Evolutionary conservation across 176 grass and related monocot genomes (phyloP), one percentile per base, ranked within the genome.

Genomic region (Oryza coarctata): DNA sequence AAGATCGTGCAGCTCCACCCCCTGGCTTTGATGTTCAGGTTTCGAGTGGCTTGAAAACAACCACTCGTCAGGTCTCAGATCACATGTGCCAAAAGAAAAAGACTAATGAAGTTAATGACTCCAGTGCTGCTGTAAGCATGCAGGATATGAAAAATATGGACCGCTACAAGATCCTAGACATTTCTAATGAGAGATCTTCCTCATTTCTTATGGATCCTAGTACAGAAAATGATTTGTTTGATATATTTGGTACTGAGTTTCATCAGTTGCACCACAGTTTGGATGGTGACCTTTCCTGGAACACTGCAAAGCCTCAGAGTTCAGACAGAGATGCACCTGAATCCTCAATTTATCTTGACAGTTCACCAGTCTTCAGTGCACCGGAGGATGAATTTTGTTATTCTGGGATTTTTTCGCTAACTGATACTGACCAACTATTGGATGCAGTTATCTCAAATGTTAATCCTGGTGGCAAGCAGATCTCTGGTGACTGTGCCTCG

Each of bases 391-490:
- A 88, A 58, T 87, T 88, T 23, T 73, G 89, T 29, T 84, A 82
- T 86, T 92, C 87, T 65, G 93, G 78, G 43, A 76, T 88, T 36
- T 90, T 94, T 58, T 87, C 93, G 40, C 39, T 80, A 74, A 82
- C 89, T 81, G 82, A 84, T 41, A 83, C 73, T 8, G 93, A 94
- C 74, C 93, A 94, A 86, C 78, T 94, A 74, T 80, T 94, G 85
- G 93, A 94, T 85, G 93, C 93, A 1, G 85, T 94, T 71, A 80
- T 94, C 70, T 87, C 87, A 13, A 94, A 87, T 61, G 72, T 86
- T 71, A 94, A 92, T 80, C 78, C 85, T 39, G 43, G 75, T 83
- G 70, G 78, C 57, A 94, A 94, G 65, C 89, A 92, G 47, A 67
- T 70, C 34, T 92, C 82, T 57, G 85, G 80, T 74, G 87, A 87